Evolutionary conservation across 139 green algal species (phyloP).

Genomic region (Closterium sp.): DNA sequence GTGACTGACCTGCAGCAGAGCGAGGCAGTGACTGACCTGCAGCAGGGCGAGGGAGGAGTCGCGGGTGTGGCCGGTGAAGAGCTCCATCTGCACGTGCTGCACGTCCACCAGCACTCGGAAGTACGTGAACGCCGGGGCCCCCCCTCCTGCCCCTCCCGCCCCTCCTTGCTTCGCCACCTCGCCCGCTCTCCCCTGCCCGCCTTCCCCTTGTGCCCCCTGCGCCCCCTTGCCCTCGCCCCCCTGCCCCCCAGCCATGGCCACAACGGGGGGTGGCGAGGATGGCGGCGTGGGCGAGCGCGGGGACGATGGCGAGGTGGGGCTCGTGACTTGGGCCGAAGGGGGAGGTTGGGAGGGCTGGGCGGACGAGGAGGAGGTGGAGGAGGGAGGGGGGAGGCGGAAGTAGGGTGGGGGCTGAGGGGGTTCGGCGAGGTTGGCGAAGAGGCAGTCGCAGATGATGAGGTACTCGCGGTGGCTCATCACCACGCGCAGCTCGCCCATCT

Average conservation of each 20-base stretch:
- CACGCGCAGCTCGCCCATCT: slow-evolving; percentile 49
- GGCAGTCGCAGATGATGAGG: slow-evolving; percentile 64
- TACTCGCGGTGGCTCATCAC: slow-evolving; percentile 75
- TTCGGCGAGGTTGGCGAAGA: slow-evolving; percentile 67
- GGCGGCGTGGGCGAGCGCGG: too few species aligned
- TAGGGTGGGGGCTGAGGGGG: slow-evolving; percentile 28
- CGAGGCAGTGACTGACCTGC: too few species aligned
- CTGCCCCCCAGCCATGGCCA: too few species aligned
- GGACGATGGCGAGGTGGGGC: too few species aligned
- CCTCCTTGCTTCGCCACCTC: neutral
- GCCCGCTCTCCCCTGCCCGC: neutral
- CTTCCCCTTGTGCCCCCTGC: neutral
- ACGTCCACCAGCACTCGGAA: slow-evolving; percentile 41
- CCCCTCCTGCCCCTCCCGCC: neutral
- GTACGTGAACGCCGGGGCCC: neutral
- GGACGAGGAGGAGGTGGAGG: neutral
- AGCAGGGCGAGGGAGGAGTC: neutral
- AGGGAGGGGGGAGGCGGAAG: neutral
- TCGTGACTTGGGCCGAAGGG: neutral
- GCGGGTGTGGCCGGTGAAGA: slow-evolving; percentile 20
- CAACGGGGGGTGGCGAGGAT: too few species aligned
- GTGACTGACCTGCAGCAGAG: too few species aligned
- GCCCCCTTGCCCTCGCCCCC: too few species aligned
- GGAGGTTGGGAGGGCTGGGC: neutral
- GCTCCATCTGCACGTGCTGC: slow-evolving; percentile 36